A percentile compares a stretch with the other conserved stretches of the same genome.
These are phyloP conservation scores for Plasmopara halstedii DNA, from an alignment of 352 stramenopile species.

Conservation along the genomic window DNA sequence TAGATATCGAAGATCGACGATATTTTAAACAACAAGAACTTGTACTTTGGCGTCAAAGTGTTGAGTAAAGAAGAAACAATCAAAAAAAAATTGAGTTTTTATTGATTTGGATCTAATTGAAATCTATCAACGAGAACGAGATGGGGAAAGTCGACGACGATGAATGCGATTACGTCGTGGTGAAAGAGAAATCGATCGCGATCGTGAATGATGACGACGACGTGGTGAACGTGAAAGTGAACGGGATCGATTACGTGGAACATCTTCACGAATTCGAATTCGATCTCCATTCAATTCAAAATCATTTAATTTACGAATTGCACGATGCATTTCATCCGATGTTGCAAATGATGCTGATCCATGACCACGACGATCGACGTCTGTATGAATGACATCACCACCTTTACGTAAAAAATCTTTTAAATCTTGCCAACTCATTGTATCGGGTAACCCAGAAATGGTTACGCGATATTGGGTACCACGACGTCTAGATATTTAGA, in stretches of 20 bases:
- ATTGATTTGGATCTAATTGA: neutral
- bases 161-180: constrained; percentile 21
- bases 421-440: constrained; percentile 53
- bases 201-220: constrained; percentile 26
- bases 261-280: constrained; percentile 35
- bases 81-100: neutral
- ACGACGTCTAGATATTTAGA: constrained; percentile 17
- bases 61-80: constrained; percentile 23
- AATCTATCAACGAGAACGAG: constrained; percentile 16
- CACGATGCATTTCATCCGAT: constrained; percentile 43
- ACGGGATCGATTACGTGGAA: constrained; percentile 1
- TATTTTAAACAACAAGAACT: constrained; percentile 99
- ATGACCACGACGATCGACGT: constrained; percentile 60
- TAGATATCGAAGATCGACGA: constrained; percentile 98
- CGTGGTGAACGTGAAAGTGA: constrained; percentile 18
- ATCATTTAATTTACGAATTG: constrained; percentile 45
- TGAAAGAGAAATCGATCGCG: constrained; percentile 28
- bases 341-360: constrained; percentile 62
- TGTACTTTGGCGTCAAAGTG: constrained; percentile 87
- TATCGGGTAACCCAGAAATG: constrained; percentile 32
- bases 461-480: constrained; percentile 49
- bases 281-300: constrained; percentile 38
- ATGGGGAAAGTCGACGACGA: constrained; percentile 12
- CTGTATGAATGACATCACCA: constrained; percentile 52
- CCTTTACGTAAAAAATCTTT: constrained; percentile 55